These are phyloP conservation scores for Xylariaceae sp. DNA, from an alignment of 2,329 filamentous ascomycete genomes.

Conservation along the genomic window DNA sequence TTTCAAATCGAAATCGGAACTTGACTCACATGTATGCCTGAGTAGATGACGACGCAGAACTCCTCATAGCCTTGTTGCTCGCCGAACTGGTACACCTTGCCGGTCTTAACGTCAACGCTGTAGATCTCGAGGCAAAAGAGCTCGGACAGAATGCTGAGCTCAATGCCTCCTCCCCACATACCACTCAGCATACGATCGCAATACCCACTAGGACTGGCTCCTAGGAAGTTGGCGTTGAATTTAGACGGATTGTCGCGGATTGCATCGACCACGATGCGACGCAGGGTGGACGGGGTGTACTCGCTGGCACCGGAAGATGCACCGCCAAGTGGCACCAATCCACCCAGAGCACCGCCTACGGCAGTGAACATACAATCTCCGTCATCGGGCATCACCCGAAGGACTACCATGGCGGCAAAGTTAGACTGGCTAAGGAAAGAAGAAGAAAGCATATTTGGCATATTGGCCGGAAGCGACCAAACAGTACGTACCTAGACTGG, in stretches of 20 bases:
- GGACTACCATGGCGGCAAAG: slow-evolving; percentile 54
- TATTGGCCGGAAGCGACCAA: too few species aligned
- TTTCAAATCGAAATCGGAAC: too few species aligned
- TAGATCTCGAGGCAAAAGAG: slow-evolving; percentile 30
- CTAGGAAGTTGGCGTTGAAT: slow-evolving; percentile 80
- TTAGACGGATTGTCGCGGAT: slow-evolving; percentile 76
- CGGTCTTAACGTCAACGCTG: slow-evolving; percentile 27
- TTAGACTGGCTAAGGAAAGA: slow-evolving; percentile 9
- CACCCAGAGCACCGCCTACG: slow-evolving; percentile 79
- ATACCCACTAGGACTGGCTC: slow-evolving; percentile 75
- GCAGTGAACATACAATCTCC: slow-evolving; percentile 95
- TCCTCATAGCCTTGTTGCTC: slow-evolving; percentile 26
- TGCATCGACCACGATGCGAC: slow-evolving; percentile 77
- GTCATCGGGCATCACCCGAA: slow-evolving; percentile 96
- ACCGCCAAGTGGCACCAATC: slow-evolving; percentile 36
- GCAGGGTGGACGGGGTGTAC: slow-evolving; percentile 51
- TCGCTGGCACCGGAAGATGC: background rate
- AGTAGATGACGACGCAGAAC: slow-evolving; percentile 30
- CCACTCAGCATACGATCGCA: slow-evolving; percentile 82
- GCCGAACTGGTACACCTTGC: slow-evolving; percentile 29
- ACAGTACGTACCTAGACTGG: slow-evolving; percentile 54
- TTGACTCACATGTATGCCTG: slow-evolving; percentile 26
- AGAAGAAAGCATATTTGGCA: too few species aligned
- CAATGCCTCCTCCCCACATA: slow-evolving; percentile 91
- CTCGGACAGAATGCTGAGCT: slow-evolving; percentile 80